These are phyloP conservation scores for Trichothecium sympodiale DNA, from an alignment of 2,329 filamentous ascomycete species.

Conservation along the genomic window DNA sequence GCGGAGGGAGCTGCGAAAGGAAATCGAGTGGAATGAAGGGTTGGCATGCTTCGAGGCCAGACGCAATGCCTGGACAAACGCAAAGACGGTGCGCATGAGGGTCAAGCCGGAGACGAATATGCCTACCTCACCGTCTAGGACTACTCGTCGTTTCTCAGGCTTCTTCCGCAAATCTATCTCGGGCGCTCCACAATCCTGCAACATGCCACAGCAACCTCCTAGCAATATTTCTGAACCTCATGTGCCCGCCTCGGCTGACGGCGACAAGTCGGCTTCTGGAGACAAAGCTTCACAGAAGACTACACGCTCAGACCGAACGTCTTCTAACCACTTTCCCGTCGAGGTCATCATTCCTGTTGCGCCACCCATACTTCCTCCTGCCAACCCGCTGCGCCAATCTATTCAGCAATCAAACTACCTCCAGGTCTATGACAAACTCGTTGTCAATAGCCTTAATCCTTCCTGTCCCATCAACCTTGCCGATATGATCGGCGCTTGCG, in stretches of 20 bases:
- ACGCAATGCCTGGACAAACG: slow-evolving; percentile 78
- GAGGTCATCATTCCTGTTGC: slow-evolving; percentile 61
- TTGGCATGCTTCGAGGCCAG: slow-evolving; percentile 68
- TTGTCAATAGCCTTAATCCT: slow-evolving; percentile 68
- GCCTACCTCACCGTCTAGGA: slow-evolving; percentile 8
- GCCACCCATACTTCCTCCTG: slow-evolving; percentile 58
- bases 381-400: slow-evolving; percentile 65
- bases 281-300: background rate
- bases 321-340: slow-evolving; percentile 32
- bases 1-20: slow-evolving; percentile 47
- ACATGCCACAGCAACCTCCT: background rate
- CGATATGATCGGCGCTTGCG: slow-evolving; percentile 70
- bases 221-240: too few relatives aligned
- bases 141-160: background rate
- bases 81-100: slow-evolving; percentile 46
- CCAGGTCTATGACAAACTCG: slow-evolving; percentile 82
- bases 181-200: background rate
- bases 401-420: slow-evolving; percentile 66
- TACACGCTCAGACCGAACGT: background rate
- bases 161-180: background rate
- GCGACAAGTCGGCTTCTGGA: background rate
- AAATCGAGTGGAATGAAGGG: slow-evolving; percentile 70
- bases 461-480: slow-evolving; percentile 79
- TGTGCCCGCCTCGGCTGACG: background rate
- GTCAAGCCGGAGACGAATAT: slow-evolving; percentile 24